These are phyloP conservation scores for Diaporthe vexans DNA, from an alignment of 2,329 filamentous ascomycete species.

Conservation along the genomic window DNA sequence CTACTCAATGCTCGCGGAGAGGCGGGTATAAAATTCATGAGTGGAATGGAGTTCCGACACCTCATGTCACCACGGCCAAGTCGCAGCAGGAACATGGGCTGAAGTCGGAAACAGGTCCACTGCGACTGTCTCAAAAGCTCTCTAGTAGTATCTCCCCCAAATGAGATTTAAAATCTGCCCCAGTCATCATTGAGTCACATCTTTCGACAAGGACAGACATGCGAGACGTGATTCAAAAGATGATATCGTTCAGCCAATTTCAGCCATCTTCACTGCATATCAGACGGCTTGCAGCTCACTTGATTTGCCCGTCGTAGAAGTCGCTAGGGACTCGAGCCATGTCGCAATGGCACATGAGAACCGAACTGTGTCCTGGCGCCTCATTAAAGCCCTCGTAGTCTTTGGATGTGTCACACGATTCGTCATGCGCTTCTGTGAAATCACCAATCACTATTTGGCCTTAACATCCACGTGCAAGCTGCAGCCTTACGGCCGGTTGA, in stretches of 20 bases:
- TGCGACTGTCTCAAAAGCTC: neutral
- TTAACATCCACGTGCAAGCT: neutral
- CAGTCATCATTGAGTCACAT: conserved; percentile 44
- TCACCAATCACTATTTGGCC: neutral
- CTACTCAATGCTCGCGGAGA: neutral
- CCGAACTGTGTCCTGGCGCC: neutral
- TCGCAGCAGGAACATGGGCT: neutral
- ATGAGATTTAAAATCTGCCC: conserved; percentile 33
- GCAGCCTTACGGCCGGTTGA: conserved; percentile 20
- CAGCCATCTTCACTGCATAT: conserved; percentile 54
- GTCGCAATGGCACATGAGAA: neutral
- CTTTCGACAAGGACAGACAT: conserved; percentile 46
- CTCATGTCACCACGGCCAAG: neutral
- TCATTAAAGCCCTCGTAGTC: neutral
- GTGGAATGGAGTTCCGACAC: neutral
- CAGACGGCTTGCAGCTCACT: conserved; percentile 49
- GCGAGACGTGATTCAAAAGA: conserved; percentile 50
- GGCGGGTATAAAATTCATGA: neutral
- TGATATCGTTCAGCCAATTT: conserved; percentile 54
- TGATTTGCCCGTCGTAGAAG: conserved; percentile 38
- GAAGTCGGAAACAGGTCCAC: neutral
- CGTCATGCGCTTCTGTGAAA: neutral
- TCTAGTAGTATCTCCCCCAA: neutral
- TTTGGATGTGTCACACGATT: neutral
- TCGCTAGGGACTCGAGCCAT: conserved; percentile 28